phyloP scores from a whole-genome alignment of 805 yeast species.

The Saturnispora quitensis region DNA sequence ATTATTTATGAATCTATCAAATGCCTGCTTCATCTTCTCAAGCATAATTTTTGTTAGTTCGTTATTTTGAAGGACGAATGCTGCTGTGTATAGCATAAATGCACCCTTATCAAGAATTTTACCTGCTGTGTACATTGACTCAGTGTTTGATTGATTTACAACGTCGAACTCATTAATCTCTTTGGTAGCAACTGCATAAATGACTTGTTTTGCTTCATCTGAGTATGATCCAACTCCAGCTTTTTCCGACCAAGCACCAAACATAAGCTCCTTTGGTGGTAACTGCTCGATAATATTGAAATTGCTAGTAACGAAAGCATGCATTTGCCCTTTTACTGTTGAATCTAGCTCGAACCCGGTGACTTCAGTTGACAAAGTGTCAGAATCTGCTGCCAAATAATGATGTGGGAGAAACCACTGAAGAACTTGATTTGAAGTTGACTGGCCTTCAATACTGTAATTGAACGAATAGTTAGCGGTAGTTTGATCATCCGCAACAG shows the following conservation, averaged over 20 bases:
- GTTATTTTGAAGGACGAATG: constrained; percentile 52
- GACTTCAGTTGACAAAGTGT: constrained; percentile 17
- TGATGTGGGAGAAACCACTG: constrained; percentile 51
- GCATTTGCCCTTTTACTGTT: constrained; percentile 47
- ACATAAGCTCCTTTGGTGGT: constrained; percentile 28
- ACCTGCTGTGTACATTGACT: constrained; percentile 88
- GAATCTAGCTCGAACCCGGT: constrained; percentile 34
- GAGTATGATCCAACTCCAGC: constrained; percentile 29
- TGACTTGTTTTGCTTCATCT: constrained; percentile 31
- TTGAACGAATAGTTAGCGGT: constrained; percentile 35
- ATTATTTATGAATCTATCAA: constrained; percentile 61
- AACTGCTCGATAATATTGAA: constrained; percentile 23
- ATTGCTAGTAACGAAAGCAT: constrained; percentile 32
- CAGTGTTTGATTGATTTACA: constrained; percentile 48
- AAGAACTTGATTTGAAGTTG: constrained; percentile 20
- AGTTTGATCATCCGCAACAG: constrained; percentile 19
- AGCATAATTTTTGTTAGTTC: constrained; percentile 43
- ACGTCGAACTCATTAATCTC: constrained; percentile 50
- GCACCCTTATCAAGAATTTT: constrained; percentile 87
- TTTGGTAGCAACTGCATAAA: constrained; percentile 38
- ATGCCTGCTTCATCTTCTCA: constrained; percentile 53
- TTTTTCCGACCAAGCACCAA: constrained; percentile 53
- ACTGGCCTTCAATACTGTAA: constrained; percentile 23
- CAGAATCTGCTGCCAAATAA: constrained; percentile 28
- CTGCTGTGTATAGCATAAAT: constrained; percentile 65